A percentile compares a stretch with the other conserved stretches of the same genome.
phyloP scores from a whole-genome alignment of 495 filamentous ascomycete genomes.

The Podospora appendiculata region DNA sequence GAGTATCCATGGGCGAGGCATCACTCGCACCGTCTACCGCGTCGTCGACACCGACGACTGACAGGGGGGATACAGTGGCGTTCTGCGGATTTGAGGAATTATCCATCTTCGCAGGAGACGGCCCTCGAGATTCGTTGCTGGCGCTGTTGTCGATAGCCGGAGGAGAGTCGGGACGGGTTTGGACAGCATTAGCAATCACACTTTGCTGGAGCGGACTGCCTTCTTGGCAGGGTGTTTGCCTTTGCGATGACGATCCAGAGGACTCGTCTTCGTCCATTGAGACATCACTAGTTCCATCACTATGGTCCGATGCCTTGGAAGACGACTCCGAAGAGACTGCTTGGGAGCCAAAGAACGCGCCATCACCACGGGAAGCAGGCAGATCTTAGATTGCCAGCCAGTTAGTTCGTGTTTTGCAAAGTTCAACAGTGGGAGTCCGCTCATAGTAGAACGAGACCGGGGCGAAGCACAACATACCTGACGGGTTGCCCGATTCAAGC shows the following conservation, averaged over 20 bases:
- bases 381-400: neutral
- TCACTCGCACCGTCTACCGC: neutral
- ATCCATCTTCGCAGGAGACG: neutral
- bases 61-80: neutral
- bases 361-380: neutral
- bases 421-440: too few relatives aligned
- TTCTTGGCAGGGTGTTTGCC: neutral
- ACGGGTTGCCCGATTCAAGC: neutral
- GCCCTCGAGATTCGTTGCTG: neutral
- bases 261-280: constrained; percentile 9
- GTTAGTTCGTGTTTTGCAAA: neutral
- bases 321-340: neutral
- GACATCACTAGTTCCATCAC: constrained; percentile 3
- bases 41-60: neutral
- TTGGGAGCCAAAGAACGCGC: neutral
- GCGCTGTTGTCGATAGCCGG: neutral
- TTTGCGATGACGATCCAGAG: neutral
- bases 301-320: neutral
- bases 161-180: neutral
- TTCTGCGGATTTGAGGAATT: neutral
- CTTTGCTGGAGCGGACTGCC: neutral
- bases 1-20: neutral
- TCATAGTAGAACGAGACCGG: neutral
- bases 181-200: neutral
- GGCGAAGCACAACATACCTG: neutral